Evolutionary conservation across 208 protist species (phyloP), one percentile per base, ranked within the genome.

Genomic region (Leptomonas pyrrhocoris): DNA sequence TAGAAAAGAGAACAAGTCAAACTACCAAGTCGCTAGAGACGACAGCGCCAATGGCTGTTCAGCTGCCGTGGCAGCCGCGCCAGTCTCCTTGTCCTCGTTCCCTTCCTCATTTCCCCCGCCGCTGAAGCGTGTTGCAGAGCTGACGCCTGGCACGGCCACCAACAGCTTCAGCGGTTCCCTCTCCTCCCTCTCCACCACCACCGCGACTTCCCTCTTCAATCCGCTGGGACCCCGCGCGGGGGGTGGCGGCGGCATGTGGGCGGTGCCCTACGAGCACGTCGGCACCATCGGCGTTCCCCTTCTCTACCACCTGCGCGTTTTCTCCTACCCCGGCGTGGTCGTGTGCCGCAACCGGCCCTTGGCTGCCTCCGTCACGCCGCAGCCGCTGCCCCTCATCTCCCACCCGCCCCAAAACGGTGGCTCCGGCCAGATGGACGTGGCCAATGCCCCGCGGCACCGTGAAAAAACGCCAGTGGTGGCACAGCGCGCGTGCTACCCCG

Each of bases 291-390:
- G 68, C 18, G 65, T 77, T 6, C 81, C 76, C 3, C 53, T 86
- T 6, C 68, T 86, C 5, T 79, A 80, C 54, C 73, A 86, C 42
- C 74, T 86, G n/a, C 76, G 81, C 27, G 74, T 86, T 56, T 80
- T 76, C 50, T 66, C 71, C 21, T 86, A 86, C 65, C 81, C 81
- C 6, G 49, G 64, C 18, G 60, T 86, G n/a, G 30, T 86, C n/a
- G 77, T 86, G 71, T 73, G 68, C 59, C 54, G 73, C 65, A 86
- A 86, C 63, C 45, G 34, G 23, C 56, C 57, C 4, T 64, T 68
- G 21, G 7, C 23, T 49, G 25, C 38, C 27, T 38, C 34, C 8
- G 61, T 68, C 15, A 27, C 13, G 21, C 40, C 30, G 43, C 43
- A 34, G 59, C 40, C 55, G 58, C 11, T n/a, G 34, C 54, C 49